Conservation (phyloP, 192 early-diverging fungal species). For the Gonapodya prolifera region DNA sequence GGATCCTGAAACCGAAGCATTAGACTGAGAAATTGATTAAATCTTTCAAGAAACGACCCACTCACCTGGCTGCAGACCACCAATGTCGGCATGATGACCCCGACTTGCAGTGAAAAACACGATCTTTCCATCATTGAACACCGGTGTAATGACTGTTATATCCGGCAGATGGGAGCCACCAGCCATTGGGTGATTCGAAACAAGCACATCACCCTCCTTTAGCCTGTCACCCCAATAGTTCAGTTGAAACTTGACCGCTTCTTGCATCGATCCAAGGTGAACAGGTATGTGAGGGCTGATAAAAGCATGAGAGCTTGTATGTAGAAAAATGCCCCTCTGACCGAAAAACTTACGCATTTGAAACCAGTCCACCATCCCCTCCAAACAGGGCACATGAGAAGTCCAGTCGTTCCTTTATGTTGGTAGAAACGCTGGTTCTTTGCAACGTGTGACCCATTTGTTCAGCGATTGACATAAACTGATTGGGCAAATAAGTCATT, state of each 20-base stretch:
- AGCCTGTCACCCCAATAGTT: conserved; percentile 49
- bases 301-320: too few relatives aligned
- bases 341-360: conserved; percentile 9
- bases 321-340: not conserved
- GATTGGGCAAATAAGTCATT: not conserved
- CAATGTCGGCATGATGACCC: conserved; percentile 92
- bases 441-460: conserved; percentile 93
- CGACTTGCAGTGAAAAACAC: conserved; percentile 93
- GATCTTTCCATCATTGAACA: conserved; percentile 63
- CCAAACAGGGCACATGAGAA: conserved; percentile 94
- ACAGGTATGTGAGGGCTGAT: conserved; percentile 70
- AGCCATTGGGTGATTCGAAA: conserved; percentile 91
- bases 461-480: conserved; percentile 94
- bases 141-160: conserved; percentile 93
- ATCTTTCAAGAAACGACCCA: not conserved
- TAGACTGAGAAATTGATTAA: not conserved
- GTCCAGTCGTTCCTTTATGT: conserved; percentile 96
- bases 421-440: conserved; percentile 89
- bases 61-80: conserved; percentile 57
- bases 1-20: not conserved
- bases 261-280: conserved; percentile 85
- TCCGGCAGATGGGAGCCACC: conserved; percentile 90
- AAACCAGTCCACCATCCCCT: conserved; percentile 8
- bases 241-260: conserved; percentile 88
- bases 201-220: conserved; percentile 80